Percentiles rank a stretch among this genome's conserved stretches.
Conservation (phyloP, 805 yeast genomes). For the Cyberlindnera americana region DNA sequence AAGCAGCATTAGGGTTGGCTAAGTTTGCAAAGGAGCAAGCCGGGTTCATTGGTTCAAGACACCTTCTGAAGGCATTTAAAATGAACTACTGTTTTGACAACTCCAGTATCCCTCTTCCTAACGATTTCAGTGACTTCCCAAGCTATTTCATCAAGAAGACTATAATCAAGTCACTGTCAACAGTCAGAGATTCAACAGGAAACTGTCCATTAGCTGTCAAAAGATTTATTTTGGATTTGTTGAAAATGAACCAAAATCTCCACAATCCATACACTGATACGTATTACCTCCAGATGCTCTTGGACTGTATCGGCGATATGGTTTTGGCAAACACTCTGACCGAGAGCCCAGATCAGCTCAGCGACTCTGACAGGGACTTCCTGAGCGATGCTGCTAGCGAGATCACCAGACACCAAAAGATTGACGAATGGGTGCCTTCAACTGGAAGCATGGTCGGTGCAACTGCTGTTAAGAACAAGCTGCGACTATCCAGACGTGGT, state of each 20-base stretch:
- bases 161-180: constrained; percentile 59
- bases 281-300: constrained; percentile 56
- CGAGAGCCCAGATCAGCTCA: constrained; percentile 12
- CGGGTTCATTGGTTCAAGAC: constrained; percentile 68
- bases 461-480: constrained; percentile 55
- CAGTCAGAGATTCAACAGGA: constrained; percentile 59
- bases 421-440: constrained; percentile 87
- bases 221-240: constrained; percentile 60
- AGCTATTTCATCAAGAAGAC: constrained; percentile 66
- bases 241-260: constrained; percentile 82
- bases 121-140: constrained; percentile 73
- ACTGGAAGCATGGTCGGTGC: constrained; percentile 52
- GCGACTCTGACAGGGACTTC: constrained; percentile 35
- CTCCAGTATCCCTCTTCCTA: constrained; percentile 67
- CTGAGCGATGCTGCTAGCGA: constrained; percentile 55
- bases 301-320: constrained; percentile 48
- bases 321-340: constrained; percentile 27
- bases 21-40: constrained; percentile 57
- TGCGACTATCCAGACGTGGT: constrained; percentile 55
- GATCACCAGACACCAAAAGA: constrained; percentile 65
- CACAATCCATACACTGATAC: constrained; percentile 75
- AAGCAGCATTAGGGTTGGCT: constrained; percentile 80
- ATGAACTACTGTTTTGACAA: constrained; percentile 68
- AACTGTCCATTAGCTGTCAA: constrained; percentile 57
- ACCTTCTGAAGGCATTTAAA: constrained; percentile 67